Conservation (phyloP, 352 stramenopile species). For the Globisporangium splendens region DNA sequence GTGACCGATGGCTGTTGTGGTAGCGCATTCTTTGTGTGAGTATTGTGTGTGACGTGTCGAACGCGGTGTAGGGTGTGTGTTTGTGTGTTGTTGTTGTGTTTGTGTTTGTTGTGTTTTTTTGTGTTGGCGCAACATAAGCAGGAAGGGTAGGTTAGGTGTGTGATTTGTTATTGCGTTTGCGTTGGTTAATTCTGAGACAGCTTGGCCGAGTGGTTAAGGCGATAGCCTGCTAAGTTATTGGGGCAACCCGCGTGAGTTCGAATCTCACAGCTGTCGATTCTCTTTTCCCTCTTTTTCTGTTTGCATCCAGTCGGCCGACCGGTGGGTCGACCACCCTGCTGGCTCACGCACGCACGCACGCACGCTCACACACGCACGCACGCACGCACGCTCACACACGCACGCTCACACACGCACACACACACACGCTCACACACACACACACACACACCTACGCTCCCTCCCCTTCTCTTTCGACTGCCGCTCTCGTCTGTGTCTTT, state of each 20-base stretch:
- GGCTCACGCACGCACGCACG: too few species aligned
- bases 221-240: conserved; percentile 1
- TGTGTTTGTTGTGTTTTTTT: not conserved
- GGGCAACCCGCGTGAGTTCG: not conserved
- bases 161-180: not conserved
- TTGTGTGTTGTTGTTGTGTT: not conserved
- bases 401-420: too few species aligned
- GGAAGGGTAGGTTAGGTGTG: not conserved
- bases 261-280: not conserved
- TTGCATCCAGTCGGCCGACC: too few species aligned
- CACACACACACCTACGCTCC: too few species aligned
- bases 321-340: too few species aligned
- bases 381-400: too few species aligned
- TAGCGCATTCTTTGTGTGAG: not conserved
- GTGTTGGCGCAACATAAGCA: not conserved
- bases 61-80: not conserved
- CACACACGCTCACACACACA: too few species aligned
- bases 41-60: not conserved
- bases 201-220: not conserved
- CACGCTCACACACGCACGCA: too few species aligned
- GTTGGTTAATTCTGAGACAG: not conserved
- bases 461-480: too few species aligned
- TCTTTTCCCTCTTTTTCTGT: not conserved
- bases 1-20: too few species aligned
- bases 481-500: too few species aligned